phyloP scores from a whole-genome alignment of 106 monocot species.

The Dendrobium catenatum region DNA sequence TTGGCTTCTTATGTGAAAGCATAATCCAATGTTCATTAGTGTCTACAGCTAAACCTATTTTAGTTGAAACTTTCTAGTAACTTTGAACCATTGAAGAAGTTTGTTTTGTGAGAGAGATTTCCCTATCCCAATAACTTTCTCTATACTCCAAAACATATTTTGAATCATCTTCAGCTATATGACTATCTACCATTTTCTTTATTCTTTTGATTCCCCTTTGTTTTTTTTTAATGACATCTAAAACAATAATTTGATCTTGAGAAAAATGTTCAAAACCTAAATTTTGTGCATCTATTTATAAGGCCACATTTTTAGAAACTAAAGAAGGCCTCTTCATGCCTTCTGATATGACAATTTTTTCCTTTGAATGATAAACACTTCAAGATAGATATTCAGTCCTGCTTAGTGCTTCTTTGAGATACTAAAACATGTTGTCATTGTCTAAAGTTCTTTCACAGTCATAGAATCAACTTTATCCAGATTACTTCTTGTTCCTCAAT shows the following conservation, averaged over 20 bases:
- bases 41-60: conserved; percentile 2
- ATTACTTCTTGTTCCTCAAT: conserved; percentile 37
- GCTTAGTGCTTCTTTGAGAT: conserved; percentile 62
- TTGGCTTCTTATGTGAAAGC: conserved; percentile 85
- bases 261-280: conserved; percentile 18
- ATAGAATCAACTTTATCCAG: conserved; percentile 44
- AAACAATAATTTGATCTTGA: conserved; percentile 13
- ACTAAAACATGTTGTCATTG: conserved; percentile 51
- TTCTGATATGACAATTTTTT: neutral
- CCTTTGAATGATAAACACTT: conserved; percentile 17
- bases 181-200: neutral
- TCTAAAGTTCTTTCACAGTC: conserved; percentile 64
- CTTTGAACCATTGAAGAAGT: conserved; percentile 9
- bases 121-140: conserved; percentile 21
- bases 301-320: conserved; percentile 1
- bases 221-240: conserved; percentile 24
- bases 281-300: conserved; percentile 32
- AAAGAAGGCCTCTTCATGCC: conserved; percentile 3
- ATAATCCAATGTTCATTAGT: conserved; percentile 73
- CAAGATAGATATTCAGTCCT: conserved; percentile 62
- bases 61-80: neutral
- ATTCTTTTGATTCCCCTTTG: conserved; percentile 40
- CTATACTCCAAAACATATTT: conserved; percentile 13
- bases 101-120: conserved; percentile 2
- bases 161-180: conserved; percentile 12